Conservation (phyloP, 768 basidiomycete genomes). For the Lactarius psammicola region DNA sequence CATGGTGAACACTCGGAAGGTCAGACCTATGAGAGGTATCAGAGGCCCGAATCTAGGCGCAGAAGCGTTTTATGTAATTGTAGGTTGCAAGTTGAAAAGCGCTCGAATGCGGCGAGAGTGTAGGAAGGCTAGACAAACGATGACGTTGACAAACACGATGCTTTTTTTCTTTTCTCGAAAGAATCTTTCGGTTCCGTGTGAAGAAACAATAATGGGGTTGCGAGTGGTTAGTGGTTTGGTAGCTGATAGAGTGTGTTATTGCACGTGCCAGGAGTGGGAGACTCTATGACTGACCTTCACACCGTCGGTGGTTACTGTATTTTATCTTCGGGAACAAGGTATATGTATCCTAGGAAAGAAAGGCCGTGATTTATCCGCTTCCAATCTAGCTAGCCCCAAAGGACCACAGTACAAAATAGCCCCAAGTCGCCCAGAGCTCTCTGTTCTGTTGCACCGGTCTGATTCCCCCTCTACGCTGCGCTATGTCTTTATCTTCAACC, state of each 20-base stretch:
- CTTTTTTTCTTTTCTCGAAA: slow-evolving; percentile 17
- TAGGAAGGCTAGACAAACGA: slow-evolving; percentile 14
- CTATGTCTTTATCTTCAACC: not conserved
- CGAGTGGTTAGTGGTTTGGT: not conserved
- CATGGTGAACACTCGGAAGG: not conserved
- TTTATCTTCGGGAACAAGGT: slow-evolving; percentile 1
- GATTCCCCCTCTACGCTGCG: not conserved
- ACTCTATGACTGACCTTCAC: not conserved
- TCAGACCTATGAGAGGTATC: not conserved
- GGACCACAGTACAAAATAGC: slow-evolving; percentile 12
- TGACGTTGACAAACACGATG: slow-evolving; percentile 19
- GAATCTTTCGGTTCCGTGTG: not conserved
- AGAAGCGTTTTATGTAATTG: not conserved
- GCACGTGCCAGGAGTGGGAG: slow-evolving; percentile 5
- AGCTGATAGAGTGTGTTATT: not conserved
- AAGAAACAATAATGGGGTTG: not conserved
- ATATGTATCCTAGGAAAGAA: slow-evolving; percentile 17
- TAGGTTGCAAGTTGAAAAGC: not conserved
- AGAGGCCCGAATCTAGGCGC: not conserved
- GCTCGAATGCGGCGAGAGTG: not conserved
- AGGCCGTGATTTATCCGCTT: slow-evolving; percentile 25
- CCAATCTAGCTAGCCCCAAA: not conserved
- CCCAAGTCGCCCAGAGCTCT: slow-evolving; percentile 13
- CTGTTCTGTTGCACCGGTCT: not conserved
- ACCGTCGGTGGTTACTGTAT: not conserved